phyloP scores from a whole-genome alignment of 345 rosid species.

The Ceriops tagal region DNA sequence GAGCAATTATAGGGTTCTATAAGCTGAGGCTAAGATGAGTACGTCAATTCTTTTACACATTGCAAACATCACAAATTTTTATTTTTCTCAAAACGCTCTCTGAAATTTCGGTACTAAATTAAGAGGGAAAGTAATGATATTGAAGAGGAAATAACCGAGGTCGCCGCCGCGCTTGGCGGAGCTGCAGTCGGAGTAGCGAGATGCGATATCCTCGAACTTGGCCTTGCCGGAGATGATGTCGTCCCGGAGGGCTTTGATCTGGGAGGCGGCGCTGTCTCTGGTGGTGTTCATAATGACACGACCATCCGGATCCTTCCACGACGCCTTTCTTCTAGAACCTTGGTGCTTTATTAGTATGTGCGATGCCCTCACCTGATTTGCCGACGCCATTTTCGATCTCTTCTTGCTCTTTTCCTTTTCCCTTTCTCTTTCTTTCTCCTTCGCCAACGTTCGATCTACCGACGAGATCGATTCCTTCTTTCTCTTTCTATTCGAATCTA shows the following conservation, averaged over 20 bases:
- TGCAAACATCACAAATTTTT: no score
- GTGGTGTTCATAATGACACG: constrained; percentile 60
- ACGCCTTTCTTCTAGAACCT: constrained; percentile 86
- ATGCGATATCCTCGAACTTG: constrained; percentile 74
- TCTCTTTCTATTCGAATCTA: constrained; percentile 27
- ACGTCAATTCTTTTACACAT: no score
- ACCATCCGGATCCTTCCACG: constrained; percentile 98
- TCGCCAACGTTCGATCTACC: constrained; percentile 11
- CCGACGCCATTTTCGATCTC: constrained; percentile 24
- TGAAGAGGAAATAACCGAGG: constrained; percentile 52
- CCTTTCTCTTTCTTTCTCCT: constrained; percentile 5
- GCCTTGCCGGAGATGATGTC: constrained; percentile 75
- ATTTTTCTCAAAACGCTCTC: no score
- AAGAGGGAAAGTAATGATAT: no score
- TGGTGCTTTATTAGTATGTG: constrained; percentile 92
- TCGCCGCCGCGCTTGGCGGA: constrained; percentile 98
- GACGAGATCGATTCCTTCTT: constrained; percentile 24
- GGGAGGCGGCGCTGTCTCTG: constrained; percentile 64
- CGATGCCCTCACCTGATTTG: constrained; percentile 66
- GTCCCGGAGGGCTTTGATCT: constrained; percentile 65
- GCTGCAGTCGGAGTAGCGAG: constrained; percentile 82
- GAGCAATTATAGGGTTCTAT: no score
- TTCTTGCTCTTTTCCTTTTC: constrained; percentile 16
- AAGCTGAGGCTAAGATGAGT: no score
- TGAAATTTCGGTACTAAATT: no score